Evolutionary conservation across 192 early-diverging fungal genomes (phyloP), one percentile per base, ranked within the genome.

Genomic region (Ambispora gerdemannii): DNA sequence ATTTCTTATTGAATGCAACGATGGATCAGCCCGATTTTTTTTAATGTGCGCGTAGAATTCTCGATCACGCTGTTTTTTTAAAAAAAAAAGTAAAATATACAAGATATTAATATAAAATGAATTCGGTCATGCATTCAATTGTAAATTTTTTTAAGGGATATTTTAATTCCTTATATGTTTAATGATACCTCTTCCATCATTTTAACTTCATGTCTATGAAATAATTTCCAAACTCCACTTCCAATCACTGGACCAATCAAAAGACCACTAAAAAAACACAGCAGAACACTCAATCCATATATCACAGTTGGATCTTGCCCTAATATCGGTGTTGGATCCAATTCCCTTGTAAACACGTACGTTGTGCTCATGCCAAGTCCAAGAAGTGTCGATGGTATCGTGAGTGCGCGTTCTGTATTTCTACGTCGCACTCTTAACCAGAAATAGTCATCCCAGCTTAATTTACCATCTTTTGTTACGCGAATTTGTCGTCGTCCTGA

Each of bases 1-100:
- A 76, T 92, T 90, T 62, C 83, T 81, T 7, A 88, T 76, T 8
- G 88, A 90, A 66, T 89, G 84, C 31, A 86, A 75, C 32, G 78
- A 74, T 13, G 90, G 85, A 49, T 90, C 86, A 3, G 89, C 88
- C 10, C 90, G 74, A 72, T 92, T 89, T 28, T 73, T 77, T 63
- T 75, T 77, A 35, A 92, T 76, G 34, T 87, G 89, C 30, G 82
- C 77, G 72, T 84, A 88, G 66, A 90, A 89, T 63, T 81, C 83
- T 76, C 84, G 74, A 32, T 76, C 75, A 76, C 83, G 82, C 78
- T 69, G 38, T 3, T 3, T 50, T 38, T 33, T 52, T n/a, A 38
- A 38, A 24, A 4, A n/a, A 43, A 43, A 17, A 8, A 4, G 55
- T 27, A 30, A 36, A 62, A 58, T 20, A 7, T 8, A 58, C 55